Conservation (phyloP, 441 rosid species). For the Capsella rubella region DNA sequence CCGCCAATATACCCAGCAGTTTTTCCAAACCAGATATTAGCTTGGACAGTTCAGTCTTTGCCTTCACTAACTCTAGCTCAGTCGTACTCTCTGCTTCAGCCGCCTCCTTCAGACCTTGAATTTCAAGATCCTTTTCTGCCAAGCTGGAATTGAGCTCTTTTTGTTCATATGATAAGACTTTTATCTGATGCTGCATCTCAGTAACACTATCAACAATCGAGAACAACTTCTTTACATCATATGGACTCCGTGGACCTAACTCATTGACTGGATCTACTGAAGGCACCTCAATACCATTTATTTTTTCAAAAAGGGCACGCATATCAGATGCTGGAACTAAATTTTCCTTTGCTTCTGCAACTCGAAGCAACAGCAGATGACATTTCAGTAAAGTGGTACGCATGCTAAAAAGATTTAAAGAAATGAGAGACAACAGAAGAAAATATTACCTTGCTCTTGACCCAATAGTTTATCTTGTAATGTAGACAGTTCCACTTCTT, state of each 20-base stretch:
- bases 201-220: constrained; percentile 59
- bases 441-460: constrained; percentile 56
- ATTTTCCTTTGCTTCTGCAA: constrained; percentile 62
- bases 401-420: constrained; percentile 31
- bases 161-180: constrained; percentile 56
- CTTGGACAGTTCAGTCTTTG: constrained; percentile 60
- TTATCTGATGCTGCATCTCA: constrained; percentile 64
- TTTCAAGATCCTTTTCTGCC: constrained; percentile 59
- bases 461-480: constrained; percentile 39
- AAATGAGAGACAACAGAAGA: constrained; percentile 22
- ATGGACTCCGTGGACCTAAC: constrained; percentile 51
- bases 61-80: constrained; percentile 55
- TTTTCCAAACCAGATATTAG: constrained; percentile 64
- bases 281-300: constrained; percentile 58
- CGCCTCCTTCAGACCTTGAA: constrained; percentile 65
- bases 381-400: constrained; percentile 9
- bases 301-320: constrained; percentile 67
- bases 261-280: constrained; percentile 49
- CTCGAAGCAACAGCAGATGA: constrained; percentile 33
- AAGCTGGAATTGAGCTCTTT: constrained; percentile 62
- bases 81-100: constrained; percentile 45
- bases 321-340: constrained; percentile 61
- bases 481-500: constrained; percentile 60
- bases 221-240: constrained; percentile 64
- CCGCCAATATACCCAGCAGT: constrained; percentile 56